phyloP scores from a whole-genome alignment of 345 rosid species.

The Populus pruinosa region DNA sequence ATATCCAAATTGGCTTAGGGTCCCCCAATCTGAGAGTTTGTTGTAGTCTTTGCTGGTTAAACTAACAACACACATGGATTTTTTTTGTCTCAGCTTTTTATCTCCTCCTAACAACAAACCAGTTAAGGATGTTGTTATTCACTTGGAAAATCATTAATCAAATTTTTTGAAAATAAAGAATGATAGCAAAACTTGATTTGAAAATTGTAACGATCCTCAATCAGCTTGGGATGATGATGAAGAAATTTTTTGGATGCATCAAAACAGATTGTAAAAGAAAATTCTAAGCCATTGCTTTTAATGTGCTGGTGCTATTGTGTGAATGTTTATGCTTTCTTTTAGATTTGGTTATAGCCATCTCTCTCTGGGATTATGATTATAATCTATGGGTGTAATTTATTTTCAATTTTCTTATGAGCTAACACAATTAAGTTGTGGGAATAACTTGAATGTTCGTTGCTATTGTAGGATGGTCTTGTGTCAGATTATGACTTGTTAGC shows the following conservation, averaged over 20 bases:
- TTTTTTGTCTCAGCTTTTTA: background rate
- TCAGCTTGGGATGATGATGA: background rate
- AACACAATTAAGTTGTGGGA: background rate
- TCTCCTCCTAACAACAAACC: background rate
- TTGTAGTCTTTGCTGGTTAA: background rate
- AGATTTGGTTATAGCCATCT: background rate
- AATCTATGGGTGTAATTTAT: background rate
- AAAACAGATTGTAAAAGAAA: background rate
- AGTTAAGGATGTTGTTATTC: background rate
- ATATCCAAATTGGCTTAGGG: background rate
- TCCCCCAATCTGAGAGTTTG: background rate
- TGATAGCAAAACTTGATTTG: background rate
- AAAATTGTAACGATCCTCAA: background rate
- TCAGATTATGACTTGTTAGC: slow-evolving; percentile 94
- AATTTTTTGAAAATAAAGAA: background rate
- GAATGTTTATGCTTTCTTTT: background rate
- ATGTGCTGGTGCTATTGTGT: background rate
- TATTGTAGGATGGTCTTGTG: slow-evolving; percentile 87
- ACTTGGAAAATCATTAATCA: background rate
- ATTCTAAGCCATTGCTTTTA: background rate
- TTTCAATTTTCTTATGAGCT: slow-evolving; percentile 3
- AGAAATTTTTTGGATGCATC: background rate
- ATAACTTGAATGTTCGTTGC: slow-evolving; percentile 18
- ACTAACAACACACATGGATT: background rate
- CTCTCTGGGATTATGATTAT: background rate